Conservation (phyloP, 140 eudicot genomes). For the Cichorium intybus region DNA sequence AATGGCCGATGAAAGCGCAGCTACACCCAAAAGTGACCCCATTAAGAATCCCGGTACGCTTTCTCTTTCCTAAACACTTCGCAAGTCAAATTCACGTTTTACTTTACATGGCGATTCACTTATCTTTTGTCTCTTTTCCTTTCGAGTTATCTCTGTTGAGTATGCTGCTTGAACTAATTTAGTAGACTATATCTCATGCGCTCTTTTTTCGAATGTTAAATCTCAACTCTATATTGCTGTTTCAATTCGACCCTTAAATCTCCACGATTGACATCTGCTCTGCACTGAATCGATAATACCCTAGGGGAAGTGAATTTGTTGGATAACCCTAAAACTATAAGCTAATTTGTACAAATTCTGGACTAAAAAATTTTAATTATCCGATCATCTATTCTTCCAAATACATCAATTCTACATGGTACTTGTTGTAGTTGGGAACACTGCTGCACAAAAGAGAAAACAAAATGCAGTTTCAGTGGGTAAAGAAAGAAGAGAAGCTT, state of each 20-base stretch:
- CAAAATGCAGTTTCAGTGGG: constrained; percentile 84
- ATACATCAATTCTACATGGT: too few species aligned
- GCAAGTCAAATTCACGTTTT: constrained; percentile 7
- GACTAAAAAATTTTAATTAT: not conserved
- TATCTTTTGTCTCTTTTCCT: not conserved
- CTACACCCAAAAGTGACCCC: constrained; percentile 67
- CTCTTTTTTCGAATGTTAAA: not conserved
- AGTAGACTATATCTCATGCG: not conserved
- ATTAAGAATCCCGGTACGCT: constrained; percentile 61
- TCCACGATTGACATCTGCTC: not conserved
- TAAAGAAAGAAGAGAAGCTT: constrained; percentile 84
- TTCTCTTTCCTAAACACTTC: not conserved
- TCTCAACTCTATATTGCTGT: not conserved
- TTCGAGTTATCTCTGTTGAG: not conserved
- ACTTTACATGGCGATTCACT: not conserved
- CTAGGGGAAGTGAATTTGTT: constrained; percentile 4
- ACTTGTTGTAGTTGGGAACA: constrained; percentile 63
- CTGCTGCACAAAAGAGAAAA: constrained; percentile 74
- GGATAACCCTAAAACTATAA: not conserved
- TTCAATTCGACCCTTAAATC: not conserved
- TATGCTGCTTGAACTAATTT: not conserved
- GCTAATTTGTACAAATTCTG: not conserved
- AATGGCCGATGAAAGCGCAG: constrained; percentile 71
- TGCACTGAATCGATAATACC: not conserved
- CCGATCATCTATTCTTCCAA: not conserved